phyloP scores from a whole-genome alignment of 2,329 filamentous ascomycete species.

The Podosphaera xanthii region DNA sequence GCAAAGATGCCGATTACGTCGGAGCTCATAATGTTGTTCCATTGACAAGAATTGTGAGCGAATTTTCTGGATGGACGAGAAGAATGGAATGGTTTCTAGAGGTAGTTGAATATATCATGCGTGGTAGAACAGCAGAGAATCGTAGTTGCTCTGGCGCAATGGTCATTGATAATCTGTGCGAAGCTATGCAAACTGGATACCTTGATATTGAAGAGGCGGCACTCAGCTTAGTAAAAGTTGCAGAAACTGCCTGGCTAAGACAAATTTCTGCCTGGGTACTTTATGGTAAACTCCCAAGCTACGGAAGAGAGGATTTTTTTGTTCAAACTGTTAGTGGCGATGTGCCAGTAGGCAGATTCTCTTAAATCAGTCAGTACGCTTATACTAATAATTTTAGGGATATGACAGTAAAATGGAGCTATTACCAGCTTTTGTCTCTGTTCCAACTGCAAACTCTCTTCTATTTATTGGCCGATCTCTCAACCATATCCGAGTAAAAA shows the following conservation, averaged over 20 bases:
- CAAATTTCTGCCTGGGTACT: slow-evolving; percentile 79
- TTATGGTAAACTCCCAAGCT: slow-evolving; percentile 60
- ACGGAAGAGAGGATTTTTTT: slow-evolving; percentile 73
- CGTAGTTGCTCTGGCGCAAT: slow-evolving; percentile 39
- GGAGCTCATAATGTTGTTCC: slow-evolving; percentile 89
- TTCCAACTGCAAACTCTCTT: slow-evolving; percentile 56
- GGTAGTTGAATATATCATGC: slow-evolving; percentile 43
- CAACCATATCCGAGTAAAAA: slow-evolving; percentile 50
- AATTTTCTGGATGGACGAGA: slow-evolving; percentile 73
- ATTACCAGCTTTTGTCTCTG: slow-evolving; percentile 58
- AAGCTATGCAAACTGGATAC: slow-evolving; percentile 70
- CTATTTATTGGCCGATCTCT: slow-evolving; percentile 78
- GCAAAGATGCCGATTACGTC: slow-evolving; percentile 46
- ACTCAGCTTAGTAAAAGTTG: slow-evolving; percentile 46
- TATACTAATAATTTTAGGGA: slow-evolving; percentile 20
- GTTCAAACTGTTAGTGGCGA: slow-evolving; percentile 27
- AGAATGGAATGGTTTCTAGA: slow-evolving; percentile 71
- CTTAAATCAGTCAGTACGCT: neutral
- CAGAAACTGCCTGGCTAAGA: slow-evolving; percentile 78
- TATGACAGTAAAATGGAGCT: slow-evolving; percentile 36
- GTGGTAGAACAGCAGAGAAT: slow-evolving; percentile 11
- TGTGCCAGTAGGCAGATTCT: slow-evolving; percentile 14
- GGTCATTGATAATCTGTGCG: slow-evolving; percentile 54
- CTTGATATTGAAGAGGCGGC: slow-evolving; percentile 62
- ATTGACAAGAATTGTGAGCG: slow-evolving; percentile 57